Evolutionary conservation across 257 asterid species (phyloP).

Genomic region (Gentiana dahurica): DNA sequence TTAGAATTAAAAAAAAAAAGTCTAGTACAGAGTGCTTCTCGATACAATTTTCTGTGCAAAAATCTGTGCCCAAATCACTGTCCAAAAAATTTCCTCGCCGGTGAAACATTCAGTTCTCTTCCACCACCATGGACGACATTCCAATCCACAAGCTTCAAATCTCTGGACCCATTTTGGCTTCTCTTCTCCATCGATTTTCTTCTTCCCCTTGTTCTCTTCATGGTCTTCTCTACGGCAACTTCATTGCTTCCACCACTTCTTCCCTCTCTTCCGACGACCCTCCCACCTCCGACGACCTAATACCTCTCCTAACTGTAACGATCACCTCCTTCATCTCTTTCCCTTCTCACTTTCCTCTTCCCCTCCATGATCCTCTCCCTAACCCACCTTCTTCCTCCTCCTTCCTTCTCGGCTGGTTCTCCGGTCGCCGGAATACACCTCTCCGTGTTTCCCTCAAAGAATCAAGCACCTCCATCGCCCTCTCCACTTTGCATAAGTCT

Average conservation of each 20-base stretch:
- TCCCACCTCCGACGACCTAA: conserved; percentile 8
- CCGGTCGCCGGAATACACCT: conserved; percentile 41
- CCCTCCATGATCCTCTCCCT: conserved; percentile 9
- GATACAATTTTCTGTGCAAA: no score
- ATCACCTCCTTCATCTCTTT: conserved; percentile 56
- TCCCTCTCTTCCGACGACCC: conserved; percentile 64
- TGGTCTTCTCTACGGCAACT: conserved; percentile 68
- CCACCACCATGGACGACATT: conserved; percentile 12
- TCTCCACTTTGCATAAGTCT: conserved; percentile 40
- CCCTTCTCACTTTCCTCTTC: conserved; percentile 59
- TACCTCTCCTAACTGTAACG: conserved; percentile 30
- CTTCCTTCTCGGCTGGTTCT: conserved; percentile 37
- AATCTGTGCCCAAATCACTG: no score
- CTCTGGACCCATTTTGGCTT: conserved; percentile 60
- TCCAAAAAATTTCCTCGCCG: no score
- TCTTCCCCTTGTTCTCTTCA: conserved; percentile 56
- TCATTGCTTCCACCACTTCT: conserved; percentile 37
- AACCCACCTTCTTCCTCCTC: conserved; percentile 15
- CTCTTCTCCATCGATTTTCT: conserved; percentile 77
- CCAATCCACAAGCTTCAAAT: conserved; percentile 61
- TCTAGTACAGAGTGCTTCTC: no score
- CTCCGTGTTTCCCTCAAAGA: conserved; percentile 41
- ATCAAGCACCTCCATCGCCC: conserved; percentile 23
- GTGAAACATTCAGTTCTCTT: no score
- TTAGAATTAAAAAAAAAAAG: no score